These are phyloP conservation scores for Aspergillus neoniger DNA, from an alignment of 2,329 filamentous ascomycete species.

Conservation along the genomic window DNA sequence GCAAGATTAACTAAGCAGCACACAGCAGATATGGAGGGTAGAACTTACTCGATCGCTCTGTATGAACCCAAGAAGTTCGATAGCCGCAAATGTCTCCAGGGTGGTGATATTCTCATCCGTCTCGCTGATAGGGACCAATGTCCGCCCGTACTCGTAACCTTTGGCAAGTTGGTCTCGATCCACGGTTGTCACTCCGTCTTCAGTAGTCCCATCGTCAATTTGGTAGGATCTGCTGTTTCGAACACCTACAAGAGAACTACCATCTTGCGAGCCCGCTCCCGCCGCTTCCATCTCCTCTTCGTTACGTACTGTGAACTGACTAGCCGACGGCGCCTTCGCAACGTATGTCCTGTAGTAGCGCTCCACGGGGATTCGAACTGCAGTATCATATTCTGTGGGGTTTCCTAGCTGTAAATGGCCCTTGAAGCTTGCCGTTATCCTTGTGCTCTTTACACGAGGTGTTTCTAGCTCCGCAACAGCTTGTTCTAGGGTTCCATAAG, in stretches of 20 bases:
- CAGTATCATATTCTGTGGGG: slow-evolving; percentile 68
- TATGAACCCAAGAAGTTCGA: slow-evolving; percentile 87
- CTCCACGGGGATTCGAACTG: slow-evolving; percentile 82
- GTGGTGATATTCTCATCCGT: slow-evolving; percentile 88
- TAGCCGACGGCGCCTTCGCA: slow-evolving; percentile 73
- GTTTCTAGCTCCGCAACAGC: slow-evolving; percentile 77
- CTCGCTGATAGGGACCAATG: slow-evolving; percentile 84
- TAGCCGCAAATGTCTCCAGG: slow-evolving; percentile 71
- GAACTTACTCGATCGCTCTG: slow-evolving; percentile 64
- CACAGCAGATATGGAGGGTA: not conserved
- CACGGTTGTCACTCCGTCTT: slow-evolving; percentile 79
- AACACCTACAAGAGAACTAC: slow-evolving; percentile 64
- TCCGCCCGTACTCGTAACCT: slow-evolving; percentile 90
- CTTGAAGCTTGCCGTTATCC: slow-evolving; percentile 75
- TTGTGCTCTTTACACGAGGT: slow-evolving; percentile 74
- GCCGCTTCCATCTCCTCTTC: slow-evolving; percentile 53
- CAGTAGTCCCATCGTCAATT: slow-evolving; percentile 71
- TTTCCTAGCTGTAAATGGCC: slow-evolving; percentile 80
- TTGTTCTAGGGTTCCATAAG: slow-evolving; percentile 81
- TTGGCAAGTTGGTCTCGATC: slow-evolving; percentile 82
- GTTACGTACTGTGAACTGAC: slow-evolving; percentile 66
- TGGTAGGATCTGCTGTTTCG: slow-evolving; percentile 77
- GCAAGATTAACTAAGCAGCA: slow-evolving; percentile 7
- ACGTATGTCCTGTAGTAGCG: slow-evolving; percentile 85
- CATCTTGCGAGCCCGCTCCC: slow-evolving; percentile 34